Evolutionary conservation across 2,329 filamentous ascomycete genomes (phyloP).

Genomic region (Arthrinium phaeospermum): DNA sequence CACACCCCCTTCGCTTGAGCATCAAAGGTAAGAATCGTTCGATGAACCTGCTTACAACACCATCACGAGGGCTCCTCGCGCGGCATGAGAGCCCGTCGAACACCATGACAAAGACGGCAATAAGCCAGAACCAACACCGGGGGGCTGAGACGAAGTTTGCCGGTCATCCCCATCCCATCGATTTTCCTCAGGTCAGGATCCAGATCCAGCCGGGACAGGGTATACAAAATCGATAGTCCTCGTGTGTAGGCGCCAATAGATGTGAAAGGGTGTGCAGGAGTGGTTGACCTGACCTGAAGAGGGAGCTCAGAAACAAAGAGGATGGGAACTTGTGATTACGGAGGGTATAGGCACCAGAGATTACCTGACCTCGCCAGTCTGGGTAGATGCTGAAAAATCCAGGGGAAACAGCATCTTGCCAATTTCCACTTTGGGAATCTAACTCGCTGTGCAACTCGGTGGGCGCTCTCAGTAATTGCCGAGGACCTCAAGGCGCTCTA

Average conservation of each 20-base stretch:
- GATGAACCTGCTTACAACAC: not conserved
- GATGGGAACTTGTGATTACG: not conserved
- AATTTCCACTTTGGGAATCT: not conserved
- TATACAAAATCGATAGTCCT: conserved; percentile 1
- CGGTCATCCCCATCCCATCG: not conserved
- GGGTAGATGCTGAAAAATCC: not conserved
- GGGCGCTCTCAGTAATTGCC: not conserved
- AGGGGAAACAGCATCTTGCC: not conserved
- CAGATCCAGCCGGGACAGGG: conserved; percentile 7
- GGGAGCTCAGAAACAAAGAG: not conserved
- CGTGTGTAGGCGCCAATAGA: not conserved
- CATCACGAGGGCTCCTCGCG: not conserved
- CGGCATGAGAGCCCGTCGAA: not conserved
- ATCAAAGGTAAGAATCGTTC: not conserved
- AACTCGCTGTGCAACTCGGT: not conserved
- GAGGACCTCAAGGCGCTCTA: not conserved
- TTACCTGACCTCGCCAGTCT: not conserved
- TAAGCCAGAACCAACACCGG: not conserved
- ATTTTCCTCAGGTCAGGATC: not conserved
- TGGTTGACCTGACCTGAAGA: conserved; percentile 12
- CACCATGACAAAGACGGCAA: not conserved
- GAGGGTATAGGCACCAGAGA: not conserved
- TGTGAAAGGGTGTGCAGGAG: not conserved
- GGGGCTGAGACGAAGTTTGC: not conserved
- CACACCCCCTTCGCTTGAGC: not conserved